These are phyloP conservation scores for Mortierella sp. DNA, from an alignment of 371 early-diverging fungal species.

Conservation along the genomic window DNA sequence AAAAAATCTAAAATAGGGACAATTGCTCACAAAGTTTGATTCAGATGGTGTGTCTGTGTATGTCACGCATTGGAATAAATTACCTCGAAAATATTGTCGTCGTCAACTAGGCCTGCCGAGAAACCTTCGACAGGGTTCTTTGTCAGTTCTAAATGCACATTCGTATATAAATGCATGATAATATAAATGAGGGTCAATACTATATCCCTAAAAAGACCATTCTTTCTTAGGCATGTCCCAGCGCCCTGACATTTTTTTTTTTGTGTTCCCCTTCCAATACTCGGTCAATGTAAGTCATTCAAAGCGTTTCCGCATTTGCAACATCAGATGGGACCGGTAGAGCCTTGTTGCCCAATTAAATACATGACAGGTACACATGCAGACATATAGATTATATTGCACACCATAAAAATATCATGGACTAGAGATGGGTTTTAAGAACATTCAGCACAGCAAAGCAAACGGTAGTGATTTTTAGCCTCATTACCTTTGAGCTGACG, in stretches of 20 bases:
- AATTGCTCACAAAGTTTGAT: constrained; percentile 5
- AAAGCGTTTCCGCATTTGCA: too few relatives aligned
- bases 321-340: too few relatives aligned
- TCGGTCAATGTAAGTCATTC: too few relatives aligned
- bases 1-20: neutral
- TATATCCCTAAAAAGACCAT: neutral
- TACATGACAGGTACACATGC: neutral
- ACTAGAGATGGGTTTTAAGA: neutral
- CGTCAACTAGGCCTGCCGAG: constrained; percentile 80
- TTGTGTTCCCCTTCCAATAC: too few relatives aligned
- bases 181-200: neutral
- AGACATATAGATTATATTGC: too few relatives aligned
- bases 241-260: too few relatives aligned
- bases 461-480: neutral
- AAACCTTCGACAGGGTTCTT: constrained; percentile 85
- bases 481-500: constrained; percentile 26
- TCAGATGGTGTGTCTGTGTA: neutral
- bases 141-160: constrained; percentile 64
- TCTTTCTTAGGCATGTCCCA: too few relatives aligned
- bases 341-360: too few relatives aligned
- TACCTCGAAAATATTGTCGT: constrained; percentile 81
- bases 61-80: neutral
- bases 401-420: neutral
- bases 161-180: neutral
- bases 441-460: constrained; percentile 1